A percentile compares a stretch with the other conserved stretches of the same genome.
phyloP scores from a whole-genome alignment of 2,329 filamentous ascomycete species.

The Cadophora gregata region DNA sequence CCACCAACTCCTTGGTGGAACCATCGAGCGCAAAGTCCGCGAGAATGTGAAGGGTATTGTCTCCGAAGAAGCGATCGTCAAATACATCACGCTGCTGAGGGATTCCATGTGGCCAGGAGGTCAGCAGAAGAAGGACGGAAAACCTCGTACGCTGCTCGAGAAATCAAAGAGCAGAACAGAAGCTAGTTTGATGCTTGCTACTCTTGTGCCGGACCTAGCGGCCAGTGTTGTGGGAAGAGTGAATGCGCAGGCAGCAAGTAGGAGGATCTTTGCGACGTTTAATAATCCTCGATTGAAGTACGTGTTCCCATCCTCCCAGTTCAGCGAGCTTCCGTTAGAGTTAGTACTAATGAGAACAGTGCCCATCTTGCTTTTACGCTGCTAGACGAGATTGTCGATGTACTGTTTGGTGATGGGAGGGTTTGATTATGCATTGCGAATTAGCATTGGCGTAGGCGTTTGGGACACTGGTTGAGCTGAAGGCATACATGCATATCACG shows the following conservation, averaged over 20 bases:
- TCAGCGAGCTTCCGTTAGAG: not conserved
- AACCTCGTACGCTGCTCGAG: conserved; percentile 70
- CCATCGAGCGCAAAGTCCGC: conserved; percentile 92
- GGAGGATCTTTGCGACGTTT: conserved; percentile 86
- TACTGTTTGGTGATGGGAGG: conserved; percentile 43
- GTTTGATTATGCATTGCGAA: conserved; percentile 25
- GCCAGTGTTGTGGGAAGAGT: conserved; percentile 90
- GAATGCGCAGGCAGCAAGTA: conserved; percentile 89
- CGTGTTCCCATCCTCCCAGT: conserved; percentile 44
- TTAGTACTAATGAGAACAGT: conserved; percentile 37
- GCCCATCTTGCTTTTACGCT: conserved; percentile 46
- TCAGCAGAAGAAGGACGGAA: conserved; percentile 53
- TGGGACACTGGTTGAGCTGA: conserved; percentile 4
- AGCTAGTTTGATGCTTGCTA: conserved; percentile 86
- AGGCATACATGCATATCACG: conserved; percentile 20
- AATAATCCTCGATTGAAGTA: conserved; percentile 93
- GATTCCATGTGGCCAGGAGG: conserved; percentile 85
- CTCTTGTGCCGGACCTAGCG: conserved; percentile 87
- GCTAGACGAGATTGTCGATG: conserved; percentile 46
- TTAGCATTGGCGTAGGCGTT: conserved; percentile 12
- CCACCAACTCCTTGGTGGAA: conserved; percentile 93
- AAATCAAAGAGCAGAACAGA: conserved; percentile 84
- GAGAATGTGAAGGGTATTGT: conserved; percentile 78
- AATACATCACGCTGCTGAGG: conserved; percentile 75
- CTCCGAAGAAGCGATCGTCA: conserved; percentile 78